A percentile compares a stretch with the other conserved stretches of the same genome.
These are phyloP conservation scores for Euphorbia tirucalli DNA, from an alignment of 345 rosid genomes.

Conservation along the genomic window DNA sequence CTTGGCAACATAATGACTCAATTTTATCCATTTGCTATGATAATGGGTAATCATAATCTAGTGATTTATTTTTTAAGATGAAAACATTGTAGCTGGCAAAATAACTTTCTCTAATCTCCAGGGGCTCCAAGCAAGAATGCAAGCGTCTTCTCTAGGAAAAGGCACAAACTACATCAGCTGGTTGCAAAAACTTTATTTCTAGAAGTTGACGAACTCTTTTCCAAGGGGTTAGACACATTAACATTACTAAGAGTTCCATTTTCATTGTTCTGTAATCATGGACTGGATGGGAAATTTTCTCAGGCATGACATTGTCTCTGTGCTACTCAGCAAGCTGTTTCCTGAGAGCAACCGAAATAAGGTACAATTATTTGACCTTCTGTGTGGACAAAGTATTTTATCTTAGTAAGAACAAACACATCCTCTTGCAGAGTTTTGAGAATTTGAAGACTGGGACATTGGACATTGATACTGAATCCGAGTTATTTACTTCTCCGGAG, in stretches of 20 bases:
- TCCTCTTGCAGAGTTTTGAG: slow-evolving; percentile 37
- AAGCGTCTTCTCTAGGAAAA: slow-evolving; percentile 50
- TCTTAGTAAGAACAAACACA: slow-evolving; percentile 9
- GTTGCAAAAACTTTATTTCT: slow-evolving; percentile 46
- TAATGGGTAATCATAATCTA: not conserved
- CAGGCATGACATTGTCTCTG: slow-evolving; percentile 57
- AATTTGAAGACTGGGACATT: slow-evolving; percentile 19
- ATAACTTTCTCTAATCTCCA: slow-evolving; percentile 23
- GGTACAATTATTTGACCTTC: slow-evolving; percentile 39
- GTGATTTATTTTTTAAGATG: not conserved
- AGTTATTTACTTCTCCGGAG: slow-evolving; percentile 25
- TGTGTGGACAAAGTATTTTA: slow-evolving; percentile 15
- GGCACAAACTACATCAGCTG: slow-evolving; percentile 53
- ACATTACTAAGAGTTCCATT: not conserved
- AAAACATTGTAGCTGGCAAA: not conserved
- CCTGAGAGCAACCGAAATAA: slow-evolving; percentile 38
- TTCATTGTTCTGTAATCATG: slow-evolving; percentile 24
- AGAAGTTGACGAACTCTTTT: slow-evolving; percentile 40
- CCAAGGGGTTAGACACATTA: slow-evolving; percentile 47
- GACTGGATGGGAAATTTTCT: slow-evolving; percentile 25
- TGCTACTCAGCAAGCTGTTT: slow-evolving; percentile 51
- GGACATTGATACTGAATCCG: slow-evolving; percentile 27
- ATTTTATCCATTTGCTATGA: not conserved
- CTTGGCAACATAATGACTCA: not conserved
- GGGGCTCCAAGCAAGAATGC: slow-evolving; percentile 35